These are phyloP conservation scores for Aspergillus sp. DNA, from an alignment of 2,329 filamentous ascomycete species.

Conservation along the genomic window DNA sequence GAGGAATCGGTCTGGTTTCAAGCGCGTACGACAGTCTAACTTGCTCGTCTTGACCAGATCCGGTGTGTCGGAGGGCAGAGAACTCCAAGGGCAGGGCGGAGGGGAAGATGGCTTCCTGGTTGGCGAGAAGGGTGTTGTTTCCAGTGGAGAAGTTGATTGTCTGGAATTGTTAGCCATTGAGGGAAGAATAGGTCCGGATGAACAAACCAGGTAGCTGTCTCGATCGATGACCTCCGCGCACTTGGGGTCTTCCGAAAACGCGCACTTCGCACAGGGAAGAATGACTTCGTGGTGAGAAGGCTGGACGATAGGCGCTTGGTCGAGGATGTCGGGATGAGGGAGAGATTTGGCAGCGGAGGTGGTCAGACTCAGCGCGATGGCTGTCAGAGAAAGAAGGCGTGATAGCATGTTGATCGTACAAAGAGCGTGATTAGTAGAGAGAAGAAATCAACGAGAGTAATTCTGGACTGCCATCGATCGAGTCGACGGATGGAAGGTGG, in stretches of 20 bases:
- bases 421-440: background rate
- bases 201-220: constrained; percentile 13
- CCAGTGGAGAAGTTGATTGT: constrained; percentile 28
- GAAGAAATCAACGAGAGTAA: no score
- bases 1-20: constrained; percentile 22
- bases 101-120: constrained; percentile 30
- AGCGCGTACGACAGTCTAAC: constrained; percentile 25
- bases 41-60: constrained; percentile 7
- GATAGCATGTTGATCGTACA: constrained; percentile 12
- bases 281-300: constrained; percentile 12
- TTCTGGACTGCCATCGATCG: no score
- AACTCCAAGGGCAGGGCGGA: constrained; percentile 27
- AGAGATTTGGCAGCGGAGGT: constrained; percentile 9
- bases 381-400: constrained; percentile 13
- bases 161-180: constrained; percentile 15
- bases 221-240: constrained; percentile 12
- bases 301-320: background rate
- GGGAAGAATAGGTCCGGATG: background rate
- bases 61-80: constrained; percentile 22
- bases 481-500: background rate
- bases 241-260: constrained; percentile 13
- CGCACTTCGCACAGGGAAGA: constrained; percentile 15
- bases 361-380: constrained; percentile 9
- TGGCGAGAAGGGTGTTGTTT: constrained; percentile 29
- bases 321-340: background rate